Percentiles rank a stretch among this genome's conserved stretches.
phyloP scores from a whole-genome alignment of 2,329 filamentous ascomycete species.

The Onygena corvina region DNA sequence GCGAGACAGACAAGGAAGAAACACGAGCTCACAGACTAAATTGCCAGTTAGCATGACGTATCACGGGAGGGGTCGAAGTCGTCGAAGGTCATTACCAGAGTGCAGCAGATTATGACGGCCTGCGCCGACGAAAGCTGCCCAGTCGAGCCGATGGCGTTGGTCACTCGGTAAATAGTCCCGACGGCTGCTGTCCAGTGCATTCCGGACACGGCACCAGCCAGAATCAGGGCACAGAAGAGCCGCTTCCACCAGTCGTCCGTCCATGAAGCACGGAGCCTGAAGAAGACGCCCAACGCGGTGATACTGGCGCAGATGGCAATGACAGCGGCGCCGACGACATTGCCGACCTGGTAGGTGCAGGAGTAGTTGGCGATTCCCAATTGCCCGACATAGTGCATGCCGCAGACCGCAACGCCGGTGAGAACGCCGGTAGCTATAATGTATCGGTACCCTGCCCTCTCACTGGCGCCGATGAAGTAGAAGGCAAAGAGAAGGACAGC shows the following conservation, averaged over 20 bases:
- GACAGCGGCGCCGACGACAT: slow-evolving; percentile 55
- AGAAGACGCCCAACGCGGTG: slow-evolving; percentile 61
- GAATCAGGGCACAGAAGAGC: slow-evolving; percentile 50
- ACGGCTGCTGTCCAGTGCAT: slow-evolving; percentile 78
- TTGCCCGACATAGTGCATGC: slow-evolving; percentile 84
- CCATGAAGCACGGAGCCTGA: slow-evolving; percentile 64
- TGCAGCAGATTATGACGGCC: slow-evolving; percentile 62
- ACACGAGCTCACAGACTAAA: slow-evolving; percentile 51
- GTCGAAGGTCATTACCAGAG: slow-evolving; percentile 40
- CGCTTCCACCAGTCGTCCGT: slow-evolving; percentile 69
- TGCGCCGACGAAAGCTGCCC: slow-evolving; percentile 46
- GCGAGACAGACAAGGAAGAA: slow-evolving; percentile 46
- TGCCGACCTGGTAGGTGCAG: slow-evolving; percentile 47
- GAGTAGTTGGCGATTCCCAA: slow-evolving; percentile 66
- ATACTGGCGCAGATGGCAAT: slow-evolving; percentile 64
- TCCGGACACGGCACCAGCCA: slow-evolving; percentile 64
- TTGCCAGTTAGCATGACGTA: slow-evolving; percentile 11
- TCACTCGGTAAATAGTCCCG: slow-evolving; percentile 55
- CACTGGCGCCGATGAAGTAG: slow-evolving; percentile 51
- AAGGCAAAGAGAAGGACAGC: slow-evolving; percentile 62
- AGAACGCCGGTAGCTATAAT: slow-evolving; percentile 53
- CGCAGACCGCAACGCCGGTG: slow-evolving; percentile 63
- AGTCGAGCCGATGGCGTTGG: slow-evolving; percentile 31
- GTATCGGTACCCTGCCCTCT: slow-evolving; percentile 46
- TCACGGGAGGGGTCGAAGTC: background rate